Evolutionary conservation across 768 basidiomycete genomes (phyloP).

Genomic region (Exidia glandulosa): DNA sequence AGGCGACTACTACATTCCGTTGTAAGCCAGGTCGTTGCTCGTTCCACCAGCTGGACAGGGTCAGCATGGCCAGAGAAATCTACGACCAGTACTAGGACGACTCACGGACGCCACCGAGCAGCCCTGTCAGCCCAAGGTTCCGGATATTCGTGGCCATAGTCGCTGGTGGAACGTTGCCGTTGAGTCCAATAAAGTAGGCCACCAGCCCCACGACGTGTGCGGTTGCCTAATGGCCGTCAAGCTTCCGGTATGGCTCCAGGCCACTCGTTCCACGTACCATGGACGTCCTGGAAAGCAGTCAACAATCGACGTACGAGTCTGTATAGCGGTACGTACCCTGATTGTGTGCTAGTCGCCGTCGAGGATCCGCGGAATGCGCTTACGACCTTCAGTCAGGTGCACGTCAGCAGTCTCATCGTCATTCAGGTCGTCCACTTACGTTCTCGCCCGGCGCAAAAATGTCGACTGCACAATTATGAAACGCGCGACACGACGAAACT

Average conservation of each 20-base stretch:
- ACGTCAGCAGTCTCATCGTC: no score
- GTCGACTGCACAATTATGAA: no score
- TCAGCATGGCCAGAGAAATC: background rate
- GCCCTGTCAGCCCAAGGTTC: slow-evolving; percentile 18
- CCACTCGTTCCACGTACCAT: no score
- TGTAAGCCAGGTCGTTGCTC: background rate
- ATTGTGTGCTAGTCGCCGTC: slow-evolving; percentile 6
- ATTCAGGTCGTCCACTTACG: slow-evolving; percentile 12
- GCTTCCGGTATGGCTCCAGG: no score
- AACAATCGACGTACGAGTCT: no score
- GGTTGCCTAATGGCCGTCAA: no score
- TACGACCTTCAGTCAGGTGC: no score
- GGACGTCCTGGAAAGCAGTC: no score
- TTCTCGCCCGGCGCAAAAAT: slow-evolving; percentile 30
- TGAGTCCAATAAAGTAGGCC: slow-evolving; percentile 24
- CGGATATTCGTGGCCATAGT: slow-evolving; percentile 18
- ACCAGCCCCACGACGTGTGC: slow-evolving; percentile 31
- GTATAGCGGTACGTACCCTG: slow-evolving; percentile 5
- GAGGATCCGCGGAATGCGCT: background rate
- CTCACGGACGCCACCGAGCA: slow-evolving; percentile 16
- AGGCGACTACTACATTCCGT: no score
- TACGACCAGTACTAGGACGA: background rate
- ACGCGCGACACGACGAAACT: no score
- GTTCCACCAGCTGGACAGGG: background rate
- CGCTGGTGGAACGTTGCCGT: slow-evolving; percentile 23